These are phyloP conservation scores for Fusarium transvaalense DNA, from an alignment of 2,329 filamentous ascomycete genomes.

Conservation along the genomic window DNA sequence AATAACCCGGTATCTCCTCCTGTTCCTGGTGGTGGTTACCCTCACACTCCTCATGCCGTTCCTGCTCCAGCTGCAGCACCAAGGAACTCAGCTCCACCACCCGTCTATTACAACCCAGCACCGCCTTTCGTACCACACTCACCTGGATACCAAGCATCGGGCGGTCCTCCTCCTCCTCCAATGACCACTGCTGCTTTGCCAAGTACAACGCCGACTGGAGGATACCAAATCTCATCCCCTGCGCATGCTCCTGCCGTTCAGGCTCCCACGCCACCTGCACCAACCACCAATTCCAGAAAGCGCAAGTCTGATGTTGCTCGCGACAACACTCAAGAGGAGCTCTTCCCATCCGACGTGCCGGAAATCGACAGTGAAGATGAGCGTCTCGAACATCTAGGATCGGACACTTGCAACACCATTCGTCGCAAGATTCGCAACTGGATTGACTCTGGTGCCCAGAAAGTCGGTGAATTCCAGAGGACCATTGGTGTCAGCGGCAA, in stretches of 20 bases:
- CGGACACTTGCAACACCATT: slow-evolving; percentile 45
- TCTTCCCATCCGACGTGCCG: slow-evolving; percentile 38
- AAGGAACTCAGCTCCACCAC: background rate
- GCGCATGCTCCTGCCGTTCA: background rate
- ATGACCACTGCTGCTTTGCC: background rate
- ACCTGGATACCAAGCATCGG: background rate
- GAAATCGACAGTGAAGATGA: slow-evolving; percentile 41
- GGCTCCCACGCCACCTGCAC: background rate
- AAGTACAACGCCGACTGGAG: too few relatives aligned
- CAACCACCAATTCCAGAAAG: slow-evolving; percentile 31
- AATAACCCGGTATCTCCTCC: slow-evolving; percentile 2
- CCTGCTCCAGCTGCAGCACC: too few relatives aligned
- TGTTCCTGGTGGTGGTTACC: background rate
- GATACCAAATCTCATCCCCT: background rate
- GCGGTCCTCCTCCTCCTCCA: slow-evolving; percentile 2
- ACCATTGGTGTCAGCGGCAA: slow-evolving; percentile 56
- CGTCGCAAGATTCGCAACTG: slow-evolving; percentile 45
- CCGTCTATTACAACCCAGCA: slow-evolving; percentile 20
- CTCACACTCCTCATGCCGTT: background rate
- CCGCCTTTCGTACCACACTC: slow-evolving; percentile 28
- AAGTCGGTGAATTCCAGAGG: slow-evolving; percentile 60
- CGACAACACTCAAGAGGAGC: slow-evolving; percentile 29
- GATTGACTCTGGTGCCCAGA: slow-evolving; percentile 46
- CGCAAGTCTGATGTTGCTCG: slow-evolving; percentile 41
- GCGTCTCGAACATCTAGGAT: slow-evolving; percentile 18